Conservation (phyloP, 805 yeast genomes). For the Cyberlindnera euphorbiiphila region DNA sequence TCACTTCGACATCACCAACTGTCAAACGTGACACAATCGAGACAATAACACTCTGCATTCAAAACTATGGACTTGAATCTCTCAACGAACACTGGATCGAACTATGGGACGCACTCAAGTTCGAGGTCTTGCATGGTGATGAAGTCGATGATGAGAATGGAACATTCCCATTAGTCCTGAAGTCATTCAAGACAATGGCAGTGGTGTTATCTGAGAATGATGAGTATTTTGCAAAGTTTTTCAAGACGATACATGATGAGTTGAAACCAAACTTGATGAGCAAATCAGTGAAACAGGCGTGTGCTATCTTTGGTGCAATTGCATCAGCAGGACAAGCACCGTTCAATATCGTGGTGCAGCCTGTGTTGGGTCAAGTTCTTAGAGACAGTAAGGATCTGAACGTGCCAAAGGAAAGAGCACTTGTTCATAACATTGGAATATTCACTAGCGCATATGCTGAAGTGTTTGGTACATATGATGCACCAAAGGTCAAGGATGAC, state of each 20-base stretch:
- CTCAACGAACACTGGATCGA: constrained; percentile 62
- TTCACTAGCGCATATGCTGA: constrained; percentile 47
- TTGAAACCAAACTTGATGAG: constrained; percentile 48
- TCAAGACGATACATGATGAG: constrained; percentile 43
- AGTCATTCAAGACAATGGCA: constrained; percentile 43
- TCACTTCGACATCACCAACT: constrained; percentile 67
- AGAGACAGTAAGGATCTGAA: constrained; percentile 36
- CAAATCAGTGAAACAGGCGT: constrained; percentile 60
- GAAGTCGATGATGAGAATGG: constrained; percentile 41
- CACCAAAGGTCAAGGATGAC: constrained; percentile 6
- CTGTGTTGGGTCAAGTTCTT: constrained; percentile 43
- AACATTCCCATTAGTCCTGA: constrained; percentile 40
- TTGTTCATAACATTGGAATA: constrained; percentile 57
- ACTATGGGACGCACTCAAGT: constrained; percentile 85
- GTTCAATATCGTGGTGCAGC: constrained; percentile 46
- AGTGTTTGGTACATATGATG: constrained; percentile 37
- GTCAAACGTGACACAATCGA: constrained; percentile 72
- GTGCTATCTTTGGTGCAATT: constrained; percentile 52
- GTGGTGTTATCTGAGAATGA: constrained; percentile 31
- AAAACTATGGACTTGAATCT: constrained; percentile 44
- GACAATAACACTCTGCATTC: constrained; percentile 56
- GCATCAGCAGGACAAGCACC: constrained; percentile 43
- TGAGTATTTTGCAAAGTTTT: constrained; percentile 35
- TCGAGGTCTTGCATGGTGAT: constrained; percentile 83
- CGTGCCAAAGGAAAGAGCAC: constrained; percentile 53